phyloP scores from a whole-genome alignment of 202 grass and related monocot genomes.

The Carex sylvatica region DNA sequence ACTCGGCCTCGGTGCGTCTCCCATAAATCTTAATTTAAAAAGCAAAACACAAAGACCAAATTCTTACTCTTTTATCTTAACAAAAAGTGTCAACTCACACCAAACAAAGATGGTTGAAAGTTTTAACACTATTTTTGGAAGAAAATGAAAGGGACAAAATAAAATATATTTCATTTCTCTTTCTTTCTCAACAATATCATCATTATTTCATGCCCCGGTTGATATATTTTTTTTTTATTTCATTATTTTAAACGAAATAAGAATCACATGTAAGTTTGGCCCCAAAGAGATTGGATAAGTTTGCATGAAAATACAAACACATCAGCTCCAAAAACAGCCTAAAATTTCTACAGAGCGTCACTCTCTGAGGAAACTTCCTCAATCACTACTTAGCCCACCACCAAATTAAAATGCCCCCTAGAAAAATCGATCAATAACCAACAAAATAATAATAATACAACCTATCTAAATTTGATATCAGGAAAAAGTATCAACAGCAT shows the following conservation, averaged over 20 bases:
- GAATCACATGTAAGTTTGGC: background rate
- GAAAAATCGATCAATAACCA: background rate
- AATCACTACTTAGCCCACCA: background rate
- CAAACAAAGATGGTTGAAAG: background rate
- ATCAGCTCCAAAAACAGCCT: slow-evolving; percentile 13
- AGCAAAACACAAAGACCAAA: too few relatives aligned
- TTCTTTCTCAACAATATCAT: background rate
- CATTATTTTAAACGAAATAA: background rate
- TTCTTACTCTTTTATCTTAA: too few relatives aligned
- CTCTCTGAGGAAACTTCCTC: background rate
- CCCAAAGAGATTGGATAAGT: slow-evolving; percentile 9
- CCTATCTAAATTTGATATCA: slow-evolving; percentile 9
- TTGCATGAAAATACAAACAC: slow-evolving; percentile 15
- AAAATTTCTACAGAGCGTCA: background rate
- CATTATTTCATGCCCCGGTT: background rate
- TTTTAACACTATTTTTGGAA: background rate
- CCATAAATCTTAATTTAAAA: background rate
- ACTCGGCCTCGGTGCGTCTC: too few relatives aligned
- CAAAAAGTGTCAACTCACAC: background rate
- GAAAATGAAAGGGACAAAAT: background rate
- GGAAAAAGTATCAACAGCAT: background rate
- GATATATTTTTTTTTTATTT: background rate
- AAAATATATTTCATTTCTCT: background rate
- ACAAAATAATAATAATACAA: slow-evolving; percentile 7
- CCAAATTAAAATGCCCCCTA: background rate